Evolutionary conservation across 2,329 filamentous ascomycete species (phyloP).

Genomic region (Clonostachys byssicola): DNA sequence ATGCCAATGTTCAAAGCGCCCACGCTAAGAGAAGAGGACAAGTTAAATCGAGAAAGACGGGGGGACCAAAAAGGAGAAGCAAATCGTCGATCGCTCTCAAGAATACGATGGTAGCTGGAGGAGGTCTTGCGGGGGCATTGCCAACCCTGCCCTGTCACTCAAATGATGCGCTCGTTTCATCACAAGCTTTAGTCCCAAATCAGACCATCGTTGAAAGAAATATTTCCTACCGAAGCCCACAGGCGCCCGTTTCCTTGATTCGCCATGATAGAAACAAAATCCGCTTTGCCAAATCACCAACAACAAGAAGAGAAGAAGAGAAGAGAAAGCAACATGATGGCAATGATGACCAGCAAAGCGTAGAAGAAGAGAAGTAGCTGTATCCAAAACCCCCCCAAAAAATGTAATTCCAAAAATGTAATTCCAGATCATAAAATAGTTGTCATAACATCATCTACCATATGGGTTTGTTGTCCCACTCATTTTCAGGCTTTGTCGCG

Average conservation of each 20-base stretch:
- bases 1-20: too few relatives aligned
- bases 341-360: constrained; percentile 6
- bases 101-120: too few relatives aligned
- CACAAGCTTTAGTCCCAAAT: background rate
- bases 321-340: constrained; percentile 1
- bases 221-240: background rate
- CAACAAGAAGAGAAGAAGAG: constrained; percentile 5
- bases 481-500: constrained; percentile 9
- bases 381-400: constrained; percentile 5
- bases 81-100: too few relatives aligned
- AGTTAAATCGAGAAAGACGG: too few relatives aligned
- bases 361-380: constrained; percentile 8
- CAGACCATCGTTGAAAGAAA: background rate
- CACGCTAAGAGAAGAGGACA: too few relatives aligned
- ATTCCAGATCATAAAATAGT: too few relatives aligned
- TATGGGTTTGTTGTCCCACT: constrained; percentile 10
- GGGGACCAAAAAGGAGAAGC: too few relatives aligned
- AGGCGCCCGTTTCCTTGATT: background rate
- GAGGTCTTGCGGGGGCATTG: too few relatives aligned
- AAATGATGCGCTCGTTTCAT: background rate
- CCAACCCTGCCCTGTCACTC: too few relatives aligned
- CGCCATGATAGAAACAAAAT: background rate
- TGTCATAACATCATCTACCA: too few relatives aligned
- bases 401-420: background rate
- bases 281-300: constrained; percentile 1